Evolutionary conservation across 1,284 basidiomycete genomes (phyloP).

Genomic region (Boletus mariae): DNA sequence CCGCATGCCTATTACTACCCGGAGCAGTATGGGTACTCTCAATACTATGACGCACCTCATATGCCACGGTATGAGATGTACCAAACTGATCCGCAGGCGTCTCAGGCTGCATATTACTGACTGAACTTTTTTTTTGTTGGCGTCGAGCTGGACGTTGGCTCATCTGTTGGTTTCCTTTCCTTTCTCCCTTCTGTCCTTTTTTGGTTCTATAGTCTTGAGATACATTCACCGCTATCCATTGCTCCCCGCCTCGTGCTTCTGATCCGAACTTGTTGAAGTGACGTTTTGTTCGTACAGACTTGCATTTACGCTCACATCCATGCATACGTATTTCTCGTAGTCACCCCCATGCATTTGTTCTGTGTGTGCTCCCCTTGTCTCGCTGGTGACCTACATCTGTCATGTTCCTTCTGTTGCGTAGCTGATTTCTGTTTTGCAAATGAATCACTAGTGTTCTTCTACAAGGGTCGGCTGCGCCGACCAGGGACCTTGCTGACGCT

Average conservation of each 20-base stretch:
- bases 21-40: constrained; percentile 60
- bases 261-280: constrained; percentile 15
- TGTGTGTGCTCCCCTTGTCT: constrained; percentile 5
- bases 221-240: constrained; percentile 24
- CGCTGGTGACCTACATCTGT: constrained; percentile 3
- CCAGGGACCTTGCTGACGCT: too few species aligned
- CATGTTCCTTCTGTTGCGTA: constrained; percentile 1
- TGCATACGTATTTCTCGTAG: constrained; percentile 21
- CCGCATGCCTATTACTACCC: constrained; percentile 61
- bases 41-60: constrained; percentile 64
- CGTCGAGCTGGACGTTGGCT: constrained; percentile 8
- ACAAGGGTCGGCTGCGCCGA: too few species aligned
- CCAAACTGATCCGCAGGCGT: constrained; percentile 44
- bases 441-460: too few species aligned
- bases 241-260: constrained; percentile 5
- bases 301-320: constrained; percentile 17
- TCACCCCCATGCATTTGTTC: constrained; percentile 20
- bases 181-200: constrained; percentile 11
- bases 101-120: constrained; percentile 62
- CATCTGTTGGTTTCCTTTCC: constrained; percentile 8
- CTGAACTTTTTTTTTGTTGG: constrained; percentile 14
- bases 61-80: constrained; percentile 66
- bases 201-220: constrained; percentile 24
- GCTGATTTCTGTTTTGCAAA: neutral
- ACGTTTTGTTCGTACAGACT: constrained; percentile 27